Conservation (phyloP, 2,329 filamentous ascomycete species). For the Cladorrhinum sp. region DNA sequence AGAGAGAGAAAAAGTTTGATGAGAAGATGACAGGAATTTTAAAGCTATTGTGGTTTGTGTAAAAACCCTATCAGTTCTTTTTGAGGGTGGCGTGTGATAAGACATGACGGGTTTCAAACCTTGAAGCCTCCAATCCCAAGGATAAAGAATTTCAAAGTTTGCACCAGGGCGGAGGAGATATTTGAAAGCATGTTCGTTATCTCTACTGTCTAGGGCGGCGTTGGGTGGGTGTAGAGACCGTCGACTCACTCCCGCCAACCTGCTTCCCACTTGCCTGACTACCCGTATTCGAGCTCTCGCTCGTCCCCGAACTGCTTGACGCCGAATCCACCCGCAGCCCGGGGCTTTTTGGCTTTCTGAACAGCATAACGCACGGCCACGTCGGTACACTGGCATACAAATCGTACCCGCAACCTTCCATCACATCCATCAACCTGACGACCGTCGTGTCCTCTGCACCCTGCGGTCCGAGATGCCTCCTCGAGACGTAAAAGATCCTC, state of each 20-base stretch:
- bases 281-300: not conserved
- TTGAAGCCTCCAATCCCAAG: too few relatives aligned
- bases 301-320: not conserved
- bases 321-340: not conserved
- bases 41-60: too few relatives aligned
- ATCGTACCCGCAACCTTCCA: not conserved
- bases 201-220: not conserved
- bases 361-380: not conserved
- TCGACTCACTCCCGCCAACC: not conserved
- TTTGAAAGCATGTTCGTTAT: not conserved
- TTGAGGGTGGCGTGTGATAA: not conserved
- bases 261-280: not conserved
- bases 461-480: not conserved
- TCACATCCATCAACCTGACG: conserved; percentile 1
- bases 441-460: not conserved
- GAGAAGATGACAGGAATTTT: too few relatives aligned
- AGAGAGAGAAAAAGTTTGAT: too few relatives aligned
- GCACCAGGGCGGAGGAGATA: too few relatives aligned
- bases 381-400: conserved; percentile 1
- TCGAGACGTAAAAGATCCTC: not conserved
- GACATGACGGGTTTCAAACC: too few relatives aligned
- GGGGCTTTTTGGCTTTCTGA: not conserved
- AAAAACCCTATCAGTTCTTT: not conserved
- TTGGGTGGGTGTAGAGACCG: not conserved
- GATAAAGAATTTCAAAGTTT: too few relatives aligned